Conservation (phyloP, 208 protist species). For the Lotmaria passim region DNA sequence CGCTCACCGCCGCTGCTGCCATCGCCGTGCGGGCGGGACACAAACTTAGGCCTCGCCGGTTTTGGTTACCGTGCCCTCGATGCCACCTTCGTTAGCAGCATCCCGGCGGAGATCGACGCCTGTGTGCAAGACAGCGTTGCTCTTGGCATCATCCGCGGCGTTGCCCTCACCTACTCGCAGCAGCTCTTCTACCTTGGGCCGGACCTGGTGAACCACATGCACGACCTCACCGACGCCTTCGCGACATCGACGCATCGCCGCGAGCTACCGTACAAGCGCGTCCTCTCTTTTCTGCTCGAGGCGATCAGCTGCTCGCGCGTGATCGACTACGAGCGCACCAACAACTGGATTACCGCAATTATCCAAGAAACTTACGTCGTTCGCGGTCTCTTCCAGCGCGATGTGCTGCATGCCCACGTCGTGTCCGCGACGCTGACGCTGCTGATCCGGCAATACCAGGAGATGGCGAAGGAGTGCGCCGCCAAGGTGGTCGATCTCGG, state of each 20-base stretch:
- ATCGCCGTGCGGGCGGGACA: slow-evolving; percentile 12
- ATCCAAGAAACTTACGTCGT: slow-evolving; percentile 82
- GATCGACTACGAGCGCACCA: slow-evolving; percentile 69
- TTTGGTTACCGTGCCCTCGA: slow-evolving; percentile 74
- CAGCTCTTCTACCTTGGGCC: slow-evolving; percentile 51
- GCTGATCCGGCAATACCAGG: slow-evolving; percentile 77
- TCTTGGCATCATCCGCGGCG: slow-evolving; percentile 66
- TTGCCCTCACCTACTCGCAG: slow-evolving; percentile 62
- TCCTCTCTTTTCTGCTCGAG: slow-evolving; percentile 75
- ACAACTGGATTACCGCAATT: slow-evolving; percentile 76
- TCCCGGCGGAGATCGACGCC: slow-evolving; percentile 57
- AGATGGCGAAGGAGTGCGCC: slow-evolving; percentile 52
- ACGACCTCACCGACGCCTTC: slow-evolving; percentile 78
- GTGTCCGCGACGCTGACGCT: slow-evolving; percentile 72
- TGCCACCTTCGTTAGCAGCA: slow-evolving; percentile 54
- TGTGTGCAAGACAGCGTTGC: slow-evolving; percentile 68
- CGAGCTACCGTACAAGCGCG: slow-evolving; percentile 68
- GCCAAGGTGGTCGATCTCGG: slow-evolving; percentile 28
- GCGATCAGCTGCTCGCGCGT: slow-evolving; percentile 70
- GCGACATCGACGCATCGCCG: slow-evolving; percentile 56
- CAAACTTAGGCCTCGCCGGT: slow-evolving; percentile 43
- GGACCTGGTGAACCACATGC: slow-evolving; percentile 63
- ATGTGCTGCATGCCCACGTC: slow-evolving; percentile 77
- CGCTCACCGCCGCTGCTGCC: background rate
- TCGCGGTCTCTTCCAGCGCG: slow-evolving; percentile 74